Base-by-base conservation (phyloP, 495 filamentous ascomycete species). In the Parathielavia appendiculata region DNA sequence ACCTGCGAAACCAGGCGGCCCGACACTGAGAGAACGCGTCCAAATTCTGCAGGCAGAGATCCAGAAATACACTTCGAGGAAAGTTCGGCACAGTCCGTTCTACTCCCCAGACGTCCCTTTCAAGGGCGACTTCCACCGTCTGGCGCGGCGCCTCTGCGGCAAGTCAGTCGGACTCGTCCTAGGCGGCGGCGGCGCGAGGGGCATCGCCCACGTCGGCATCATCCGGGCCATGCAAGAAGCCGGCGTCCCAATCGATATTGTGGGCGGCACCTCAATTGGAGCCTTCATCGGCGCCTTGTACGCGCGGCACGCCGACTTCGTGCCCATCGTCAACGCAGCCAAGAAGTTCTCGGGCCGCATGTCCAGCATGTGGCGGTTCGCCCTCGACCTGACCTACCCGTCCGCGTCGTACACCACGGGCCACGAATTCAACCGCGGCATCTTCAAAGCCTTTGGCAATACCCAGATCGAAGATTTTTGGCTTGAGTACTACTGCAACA, bases 401-500 rank as follows among this genome's bases (percentile, higher is more conserved):
- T 92, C 90, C 16, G 84, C 83, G 22, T 96, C 92, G 14, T 98
- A 98, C 71, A 98, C 93, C 8, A 98, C 93, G 0, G 93, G 93
- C 5, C 93, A 98, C 70, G 93, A 97, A 66, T 98, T 98, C 81
- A 98, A 98, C 68, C 89, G 93, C 4, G 95, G 95, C 12, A 97
- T 98, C 66, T 98, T 97, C 82, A 97, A 97, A 73, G 91, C 93
- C 0, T 96, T 98, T 71, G 92, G 91, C 10, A 89, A 95, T 60
- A 86, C 88, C 39, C 93, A 97, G 70, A 97, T 98, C 54, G 93
- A 98, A 73, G 95, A 97, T 69, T 97, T 97, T 69, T 97, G 93
- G 93, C 82, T 98, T 16, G 90, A 95, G 58, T 98, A 91, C 73
- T 98, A 97, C 77, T 97, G 95, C 79, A 98, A 98, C 70, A 97